Percentiles rank a stretch among this genome's conserved stretches.
phyloP scores from a whole-genome alignment of 2,329 filamentous ascomycete species.

The Pseudocercospora fijiensis region DNA sequence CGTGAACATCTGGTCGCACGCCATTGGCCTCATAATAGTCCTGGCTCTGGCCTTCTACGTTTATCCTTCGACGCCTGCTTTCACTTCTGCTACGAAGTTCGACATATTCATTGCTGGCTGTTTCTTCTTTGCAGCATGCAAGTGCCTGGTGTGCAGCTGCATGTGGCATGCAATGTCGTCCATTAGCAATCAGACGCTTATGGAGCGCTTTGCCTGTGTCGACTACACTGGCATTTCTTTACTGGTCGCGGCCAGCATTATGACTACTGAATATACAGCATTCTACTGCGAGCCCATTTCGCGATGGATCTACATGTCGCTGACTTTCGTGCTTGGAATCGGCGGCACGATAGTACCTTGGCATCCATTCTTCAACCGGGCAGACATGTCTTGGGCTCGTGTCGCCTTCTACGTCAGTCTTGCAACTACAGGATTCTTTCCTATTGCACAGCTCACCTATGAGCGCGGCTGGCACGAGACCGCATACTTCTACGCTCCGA shows the following conservation, averaged over 20 bases:
- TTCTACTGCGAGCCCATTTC: slow-evolving; percentile 95
- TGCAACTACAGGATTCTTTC: slow-evolving; percentile 82
- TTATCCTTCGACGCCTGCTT: slow-evolving; percentile 85
- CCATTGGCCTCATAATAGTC: slow-evolving; percentile 83
- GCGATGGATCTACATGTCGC: slow-evolving; percentile 79
- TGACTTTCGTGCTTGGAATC: slow-evolving; percentile 77
- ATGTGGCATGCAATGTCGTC: slow-evolving; percentile 99
- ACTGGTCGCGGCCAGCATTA: slow-evolving; percentile 91
- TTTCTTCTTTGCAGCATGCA: slow-evolving; percentile 94
- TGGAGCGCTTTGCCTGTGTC: slow-evolving; percentile 95
- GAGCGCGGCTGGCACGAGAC: slow-evolving; percentile 78
- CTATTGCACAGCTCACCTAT: slow-evolving; percentile 76
- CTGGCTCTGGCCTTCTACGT: slow-evolving; percentile 91
- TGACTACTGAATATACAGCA: slow-evolving; percentile 97
- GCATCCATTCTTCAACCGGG: slow-evolving; percentile 91
- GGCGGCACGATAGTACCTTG: slow-evolving; percentile 90
- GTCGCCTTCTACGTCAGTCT: slow-evolving; percentile 90
- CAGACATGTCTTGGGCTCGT: slow-evolving; percentile 88
- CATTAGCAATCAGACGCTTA: slow-evolving; percentile 81
- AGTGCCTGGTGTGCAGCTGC: slow-evolving; percentile 90
- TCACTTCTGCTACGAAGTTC: slow-evolving; percentile 78
- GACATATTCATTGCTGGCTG: slow-evolving; percentile 88
- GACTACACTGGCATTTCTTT: slow-evolving; percentile 98
- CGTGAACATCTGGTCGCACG: slow-evolving; percentile 97
- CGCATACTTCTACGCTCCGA: slow-evolving; percentile 83